Evolutionary conservation across 2,329 filamentous ascomycete species (phyloP).

Genomic region (Elsinoe necatrix): DNA sequence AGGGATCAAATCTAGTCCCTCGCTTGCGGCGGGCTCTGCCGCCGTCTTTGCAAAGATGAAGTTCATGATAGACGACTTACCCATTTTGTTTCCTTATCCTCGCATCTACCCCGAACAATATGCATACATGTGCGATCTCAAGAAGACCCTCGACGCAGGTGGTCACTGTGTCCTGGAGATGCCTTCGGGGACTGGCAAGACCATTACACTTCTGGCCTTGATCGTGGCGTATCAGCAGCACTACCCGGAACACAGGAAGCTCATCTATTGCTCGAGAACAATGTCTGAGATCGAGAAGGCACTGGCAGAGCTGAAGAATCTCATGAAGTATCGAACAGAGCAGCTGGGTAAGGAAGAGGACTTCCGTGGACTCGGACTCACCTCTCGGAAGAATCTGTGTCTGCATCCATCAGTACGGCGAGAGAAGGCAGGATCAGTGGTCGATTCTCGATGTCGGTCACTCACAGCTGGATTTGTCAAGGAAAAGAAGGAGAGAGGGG

Average conservation of each 20-base stretch:
- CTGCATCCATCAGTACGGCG: conserved; percentile 91
- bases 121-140: conserved; percentile 78
- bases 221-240: conserved; percentile 96
- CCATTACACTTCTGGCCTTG: conserved; percentile 84
- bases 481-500: conserved; percentile 91
- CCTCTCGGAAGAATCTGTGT: conserved; percentile 94
- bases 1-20: no score
- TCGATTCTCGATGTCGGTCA: conserved; percentile 92
- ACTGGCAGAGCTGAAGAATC: conserved; percentile 74
- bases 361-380: conserved; percentile 83
- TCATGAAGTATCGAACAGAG: conserved; percentile 91
- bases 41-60: conserved; percentile 49
- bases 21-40: neutral
- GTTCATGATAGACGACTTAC: conserved; percentile 69
- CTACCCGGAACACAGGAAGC: conserved; percentile 85
- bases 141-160: conserved; percentile 79
- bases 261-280: conserved; percentile 95
- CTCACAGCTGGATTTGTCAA: conserved; percentile 95
- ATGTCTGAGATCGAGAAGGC: conserved; percentile 99
- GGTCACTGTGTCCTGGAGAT: conserved; percentile 97
- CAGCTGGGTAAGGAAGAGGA: conserved; percentile 88
- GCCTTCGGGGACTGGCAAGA: conserved; percentile 98
- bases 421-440: conserved; percentile 88
- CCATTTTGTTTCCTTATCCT: conserved; percentile 65
- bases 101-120: conserved; percentile 66